A percentile compares a stretch with the other conserved stretches of the same genome.
Evolutionary conservation across 2,329 filamentous ascomycete species (phyloP).

Genomic region (Ophiostoma triangulosporum): DNA sequence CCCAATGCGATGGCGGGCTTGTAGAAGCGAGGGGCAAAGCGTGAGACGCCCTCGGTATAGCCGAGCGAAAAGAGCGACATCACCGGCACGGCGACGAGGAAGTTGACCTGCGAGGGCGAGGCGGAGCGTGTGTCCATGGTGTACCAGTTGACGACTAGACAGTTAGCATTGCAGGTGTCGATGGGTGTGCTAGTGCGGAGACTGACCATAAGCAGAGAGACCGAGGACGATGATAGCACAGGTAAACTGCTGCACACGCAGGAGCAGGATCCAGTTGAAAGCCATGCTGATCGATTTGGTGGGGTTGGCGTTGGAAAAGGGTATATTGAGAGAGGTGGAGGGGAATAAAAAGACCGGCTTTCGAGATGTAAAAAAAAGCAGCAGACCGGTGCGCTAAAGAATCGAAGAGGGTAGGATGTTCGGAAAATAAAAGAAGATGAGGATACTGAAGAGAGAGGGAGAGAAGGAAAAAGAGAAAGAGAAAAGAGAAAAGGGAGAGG

Average conservation of each 20-base stretch:
- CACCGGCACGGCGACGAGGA: constrained; percentile 40
- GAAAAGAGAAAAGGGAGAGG: constrained; percentile 7
- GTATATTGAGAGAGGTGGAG: background rate
- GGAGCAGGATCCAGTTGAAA: constrained; percentile 24
- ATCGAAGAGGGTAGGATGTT: background rate
- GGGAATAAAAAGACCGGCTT: constrained; percentile 10
- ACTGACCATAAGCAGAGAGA: constrained; percentile 35
- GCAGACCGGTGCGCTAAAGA: constrained; percentile 19
- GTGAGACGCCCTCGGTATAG: constrained; percentile 38
- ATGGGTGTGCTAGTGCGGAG: background rate
- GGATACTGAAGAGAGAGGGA: constrained; percentile 10
- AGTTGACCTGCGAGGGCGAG: constrained; percentile 44
- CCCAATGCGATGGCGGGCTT: constrained; percentile 35
- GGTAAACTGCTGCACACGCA: constrained; percentile 32
- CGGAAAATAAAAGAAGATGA: constrained; percentile 11
- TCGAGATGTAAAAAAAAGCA: constrained; percentile 9
- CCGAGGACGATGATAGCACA: constrained; percentile 33
- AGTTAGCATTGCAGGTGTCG: background rate
- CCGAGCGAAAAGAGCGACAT: constrained; percentile 41
- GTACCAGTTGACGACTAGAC: constrained; percentile 46
- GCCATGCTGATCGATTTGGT: constrained; percentile 23
- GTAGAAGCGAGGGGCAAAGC: constrained; percentile 30
- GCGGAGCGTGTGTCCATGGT: constrained; percentile 37
- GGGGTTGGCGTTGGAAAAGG: background rate
- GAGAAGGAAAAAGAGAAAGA: constrained; percentile 1